Percentiles rank a stretch among this genome's conserved stretches.
phyloP scores from a whole-genome alignment of 2,329 filamentous ascomycete species.

The Bipolaris oryzae region DNA sequence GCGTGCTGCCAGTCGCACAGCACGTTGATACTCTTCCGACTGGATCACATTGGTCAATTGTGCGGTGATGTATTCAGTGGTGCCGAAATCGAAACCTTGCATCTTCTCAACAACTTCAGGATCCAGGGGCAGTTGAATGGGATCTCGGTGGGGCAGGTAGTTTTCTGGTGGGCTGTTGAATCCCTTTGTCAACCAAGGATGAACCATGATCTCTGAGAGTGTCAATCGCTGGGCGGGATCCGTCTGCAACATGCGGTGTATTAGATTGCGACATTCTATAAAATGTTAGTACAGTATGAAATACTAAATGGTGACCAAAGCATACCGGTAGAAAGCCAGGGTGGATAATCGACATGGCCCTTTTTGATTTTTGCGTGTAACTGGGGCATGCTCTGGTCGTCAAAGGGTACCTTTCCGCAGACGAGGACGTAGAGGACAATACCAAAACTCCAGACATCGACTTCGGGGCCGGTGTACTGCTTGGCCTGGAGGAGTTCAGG shows the following conservation, averaged over 20 bases:
- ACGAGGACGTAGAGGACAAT: constrained; percentile 97
- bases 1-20: constrained; percentile 71
- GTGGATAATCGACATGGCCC: constrained; percentile 91
- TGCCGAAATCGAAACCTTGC: constrained; percentile 97
- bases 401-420: constrained; percentile 97
- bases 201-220: constrained; percentile 88
- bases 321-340: constrained; percentile 87
- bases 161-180: constrained; percentile 88
- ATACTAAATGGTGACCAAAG: constrained; percentile 10
- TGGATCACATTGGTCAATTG: constrained; percentile 87
- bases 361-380: constrained; percentile 99
- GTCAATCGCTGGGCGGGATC: constrained; percentile 86
- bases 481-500: constrained; percentile 92
- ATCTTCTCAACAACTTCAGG: constrained; percentile 84
- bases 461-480: constrained; percentile 93
- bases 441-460: constrained; percentile 98
- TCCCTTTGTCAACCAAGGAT: constrained; percentile 95
- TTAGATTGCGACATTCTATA: constrained; percentile 88
- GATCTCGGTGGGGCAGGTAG: constrained; percentile 80
- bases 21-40: constrained; percentile 91
- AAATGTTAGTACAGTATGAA: constrained; percentile 6
- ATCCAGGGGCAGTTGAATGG: constrained; percentile 83
- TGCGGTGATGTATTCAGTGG: constrained; percentile 78
- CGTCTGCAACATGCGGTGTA: constrained; percentile 94
- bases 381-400: constrained; percentile 98